Percentiles rank a stretch among this genome's conserved stretches.
Conservation (phyloP, 768 basidiomycete species). For the Boletus edulis region DNA sequence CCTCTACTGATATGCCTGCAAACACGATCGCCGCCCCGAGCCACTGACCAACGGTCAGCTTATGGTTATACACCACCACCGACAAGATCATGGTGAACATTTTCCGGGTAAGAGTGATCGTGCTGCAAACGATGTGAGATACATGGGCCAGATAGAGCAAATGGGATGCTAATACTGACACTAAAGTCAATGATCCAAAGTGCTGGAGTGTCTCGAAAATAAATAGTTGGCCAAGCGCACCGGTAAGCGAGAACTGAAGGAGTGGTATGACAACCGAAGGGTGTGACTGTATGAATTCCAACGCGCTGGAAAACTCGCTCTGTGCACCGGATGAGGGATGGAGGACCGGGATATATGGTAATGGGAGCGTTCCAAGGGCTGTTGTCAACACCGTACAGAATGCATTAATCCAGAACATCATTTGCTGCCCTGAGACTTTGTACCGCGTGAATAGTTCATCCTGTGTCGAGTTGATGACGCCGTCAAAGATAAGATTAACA, state of each 20-base stretch:
- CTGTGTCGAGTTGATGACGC: slow-evolving; percentile 92
- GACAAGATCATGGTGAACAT: slow-evolving; percentile 97
- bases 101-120: slow-evolving; percentile 94
- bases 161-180: slow-evolving; percentile 50
- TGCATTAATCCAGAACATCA: slow-evolving; percentile 98
- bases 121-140: slow-evolving; percentile 44
- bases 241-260: slow-evolving; percentile 82
- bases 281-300: slow-evolving; percentile 75
- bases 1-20: slow-evolving; percentile 93
- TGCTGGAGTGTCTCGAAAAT: slow-evolving; percentile 95
- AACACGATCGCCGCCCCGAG: slow-evolving; percentile 89
- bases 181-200: slow-evolving; percentile 86
- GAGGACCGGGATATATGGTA: slow-evolving; percentile 80
- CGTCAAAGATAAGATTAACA: slow-evolving; percentile 89
- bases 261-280: slow-evolving; percentile 74
- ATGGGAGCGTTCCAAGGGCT: slow-evolving; percentile 66
- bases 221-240: slow-evolving; percentile 94
- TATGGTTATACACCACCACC: slow-evolving; percentile 89
- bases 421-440: slow-evolving; percentile 84
- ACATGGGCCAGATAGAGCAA: neutral
- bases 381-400: slow-evolving; percentile 77
- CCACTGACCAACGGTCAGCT: slow-evolving; percentile 85
- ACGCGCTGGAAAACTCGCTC: slow-evolving; percentile 64
- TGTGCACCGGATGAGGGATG: slow-evolving; percentile 61
- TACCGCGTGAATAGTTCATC: slow-evolving; percentile 90